These are phyloP conservation scores for Boletus sensibilis DNA, from an alignment of 768 basidiomycete genomes.

Conservation along the genomic window DNA sequence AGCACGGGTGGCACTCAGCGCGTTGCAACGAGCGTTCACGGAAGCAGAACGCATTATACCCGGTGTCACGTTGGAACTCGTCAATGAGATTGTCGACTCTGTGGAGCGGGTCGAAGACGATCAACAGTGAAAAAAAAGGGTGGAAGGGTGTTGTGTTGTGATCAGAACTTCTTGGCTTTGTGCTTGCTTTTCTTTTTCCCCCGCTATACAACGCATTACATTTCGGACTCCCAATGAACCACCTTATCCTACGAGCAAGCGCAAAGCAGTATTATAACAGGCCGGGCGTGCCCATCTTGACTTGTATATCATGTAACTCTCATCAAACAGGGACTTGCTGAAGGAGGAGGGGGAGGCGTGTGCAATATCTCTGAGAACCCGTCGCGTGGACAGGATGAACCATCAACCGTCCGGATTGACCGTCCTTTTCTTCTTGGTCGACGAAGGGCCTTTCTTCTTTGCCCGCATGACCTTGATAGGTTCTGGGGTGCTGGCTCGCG, in stretches of 20 bases:
- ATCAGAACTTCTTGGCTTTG: conserved; percentile 18
- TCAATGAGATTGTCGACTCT: conserved; percentile 92
- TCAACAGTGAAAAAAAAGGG: conserved; percentile 22
- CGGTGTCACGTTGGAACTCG: conserved; percentile 88
- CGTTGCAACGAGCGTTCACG: conserved; percentile 88
- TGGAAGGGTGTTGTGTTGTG: background rate
- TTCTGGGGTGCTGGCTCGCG: conserved; percentile 58
- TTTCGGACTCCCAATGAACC: conserved; percentile 18
- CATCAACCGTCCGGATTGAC: conserved; percentile 23
- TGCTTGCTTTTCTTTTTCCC: conserved; percentile 5
- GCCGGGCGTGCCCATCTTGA: conserved; percentile 16
- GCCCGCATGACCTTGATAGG: conserved; percentile 73
- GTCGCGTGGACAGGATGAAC: background rate
- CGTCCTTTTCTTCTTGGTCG: conserved; percentile 70
- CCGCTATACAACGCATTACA: conserved; percentile 15
- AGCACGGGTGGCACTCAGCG: conserved; percentile 79
- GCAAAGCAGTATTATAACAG: conserved; percentile 18
- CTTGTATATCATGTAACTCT: conserved; percentile 27
- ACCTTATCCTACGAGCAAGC: conserved; percentile 17
- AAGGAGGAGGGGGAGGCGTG: background rate
- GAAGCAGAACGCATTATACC: conserved; percentile 96
- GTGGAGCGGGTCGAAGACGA: conserved; percentile 88
- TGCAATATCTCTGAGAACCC: background rate
- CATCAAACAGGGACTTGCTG: conserved; percentile 10
- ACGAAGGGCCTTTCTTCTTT: conserved; percentile 56